Evolutionary conservation across 345 rosid species (phyloP), one percentile per base, ranked within the genome.

Genomic region (Camelina laxa): DNA sequence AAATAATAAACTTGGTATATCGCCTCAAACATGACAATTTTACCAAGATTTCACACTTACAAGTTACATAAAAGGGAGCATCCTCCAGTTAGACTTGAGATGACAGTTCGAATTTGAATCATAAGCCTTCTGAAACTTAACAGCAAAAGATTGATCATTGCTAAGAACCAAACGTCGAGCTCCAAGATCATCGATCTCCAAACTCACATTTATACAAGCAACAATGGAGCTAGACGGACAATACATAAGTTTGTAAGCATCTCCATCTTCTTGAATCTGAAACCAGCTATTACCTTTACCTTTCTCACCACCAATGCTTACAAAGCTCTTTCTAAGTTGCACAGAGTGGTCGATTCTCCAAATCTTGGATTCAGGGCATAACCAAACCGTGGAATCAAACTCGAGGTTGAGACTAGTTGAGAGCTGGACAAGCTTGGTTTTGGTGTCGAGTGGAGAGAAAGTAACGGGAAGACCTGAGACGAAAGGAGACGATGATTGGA

Each of bases 201-300:
- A 38, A 45, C 53, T 44, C 1, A 76, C 75, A 36, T 76, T 45
- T 7, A 69, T 19, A 70, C 71, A 70, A 42, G 70, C 2, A 44
- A 57, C 45, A 54, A 19, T 21, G 16, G 73, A 50, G 42, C 11
- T 3, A 19, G 49, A 7, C 20, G 74, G 74, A 54, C 79, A 75
- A 21, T 75, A 68, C 79, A 68, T 20, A 51, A 75, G 48, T 64
- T 75, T 75, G 57, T 75, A 75, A 20, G 63, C 79, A 20, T 68
- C 79, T 27, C 74, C 79, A 60, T 75, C 69, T 50, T 63, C 35
- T 6, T 64, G 60, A 22, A 76, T 70, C 80, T 64, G 75, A 64
- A 76, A 76, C 47, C 1, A 70, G 54, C 80, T 76, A 56, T 36
- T 16, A 36, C 60, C 15, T 42, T 47, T 36, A 30, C 66, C 47